Conservation (phyloP, 2,329 filamentous ascomycete species). For the Colletotrichum filicis region DNA sequence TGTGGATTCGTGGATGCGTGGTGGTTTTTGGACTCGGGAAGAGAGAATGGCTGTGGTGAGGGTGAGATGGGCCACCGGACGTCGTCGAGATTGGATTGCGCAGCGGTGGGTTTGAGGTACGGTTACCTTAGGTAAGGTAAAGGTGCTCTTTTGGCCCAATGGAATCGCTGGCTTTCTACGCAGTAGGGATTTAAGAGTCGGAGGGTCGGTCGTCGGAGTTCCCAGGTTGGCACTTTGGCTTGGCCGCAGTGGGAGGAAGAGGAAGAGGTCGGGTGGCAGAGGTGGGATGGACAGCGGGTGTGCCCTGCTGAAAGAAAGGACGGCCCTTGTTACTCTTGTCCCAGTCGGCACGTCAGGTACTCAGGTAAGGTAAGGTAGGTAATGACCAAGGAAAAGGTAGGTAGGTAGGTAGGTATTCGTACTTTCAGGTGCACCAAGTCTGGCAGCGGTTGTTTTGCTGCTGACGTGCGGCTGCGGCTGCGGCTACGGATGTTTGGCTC, state of each 20-base stretch:
- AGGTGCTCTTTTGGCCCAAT: neutral
- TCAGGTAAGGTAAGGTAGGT: too few species aligned
- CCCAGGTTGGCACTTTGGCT: neutral
- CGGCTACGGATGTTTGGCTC: neutral
- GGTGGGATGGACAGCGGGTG: neutral
- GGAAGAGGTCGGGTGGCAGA: neutral
- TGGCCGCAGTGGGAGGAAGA: neutral
- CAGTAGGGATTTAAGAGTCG: neutral
- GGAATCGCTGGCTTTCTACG: neutral
- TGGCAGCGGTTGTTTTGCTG: neutral
- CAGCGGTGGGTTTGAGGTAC: conserved; percentile 24
- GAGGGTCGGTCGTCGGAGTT: neutral
- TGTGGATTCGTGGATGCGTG: neutral
- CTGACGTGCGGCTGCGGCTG: neutral
- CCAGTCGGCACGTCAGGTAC: too few species aligned
- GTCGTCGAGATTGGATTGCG: conserved; percentile 31
- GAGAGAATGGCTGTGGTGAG: neutral
- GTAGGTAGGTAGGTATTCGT: too few species aligned
- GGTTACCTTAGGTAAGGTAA: conserved; percentile 22
- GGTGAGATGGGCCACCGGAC: conserved; percentile 14
- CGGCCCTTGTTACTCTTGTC: too few species aligned
- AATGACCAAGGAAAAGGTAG: too few species aligned
- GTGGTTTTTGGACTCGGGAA: neutral
- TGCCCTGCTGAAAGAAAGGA: neutral
- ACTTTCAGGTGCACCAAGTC: neutral